Evolutionary conservation across 345 rosid genomes (phyloP), one percentile per base, ranked within the genome.

Genomic region (Dipteronia dyeriana): DNA sequence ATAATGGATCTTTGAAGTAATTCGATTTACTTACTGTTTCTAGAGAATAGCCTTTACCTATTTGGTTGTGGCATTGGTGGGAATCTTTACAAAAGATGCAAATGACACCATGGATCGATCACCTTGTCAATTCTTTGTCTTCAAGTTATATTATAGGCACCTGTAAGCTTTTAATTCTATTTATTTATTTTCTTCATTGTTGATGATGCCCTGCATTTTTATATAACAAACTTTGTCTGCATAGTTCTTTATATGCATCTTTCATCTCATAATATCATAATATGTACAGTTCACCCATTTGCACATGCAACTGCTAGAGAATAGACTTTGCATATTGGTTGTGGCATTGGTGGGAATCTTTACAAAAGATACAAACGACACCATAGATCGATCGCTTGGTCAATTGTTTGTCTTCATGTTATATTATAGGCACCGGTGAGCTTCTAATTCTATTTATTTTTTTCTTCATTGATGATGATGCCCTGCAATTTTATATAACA

Each of bases 1-100:
- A 26, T 26, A 26, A 26, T 61, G 61, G 71, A 14, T 26, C 26
- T 26, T 26, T 26, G 5, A 34, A 22, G 59, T 64, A 26, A 56
- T 74, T 47, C 23, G 53, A 39, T 45, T 71, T 3, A 59, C 14
- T 53, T 26, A 47, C 26, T 71, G 31, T 66, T 49, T 78, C 67
- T 80, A 95, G 98, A 93, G 98, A 84, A 95, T 95, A 56, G 98
- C 98, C 66, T 82, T 95, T 56, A 89, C 98, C 62, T 95, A 95
- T 81, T 74, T 93, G 70, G 76, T 89, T 47, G 87, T 90, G 83
- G 85, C 95, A 43, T 61, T 95, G 76, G 79, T 88, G 34, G 98
- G 93, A 77, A 88, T 95, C 75, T 80, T 90, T 49, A 82, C 86
- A 26, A 89, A 85, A 85, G 80, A 78, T 68, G 45, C 60, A 17